These are phyloP conservation scores for Candida insectorum DNA, from an alignment of 805 yeast genomes.

Conservation along the genomic window DNA sequence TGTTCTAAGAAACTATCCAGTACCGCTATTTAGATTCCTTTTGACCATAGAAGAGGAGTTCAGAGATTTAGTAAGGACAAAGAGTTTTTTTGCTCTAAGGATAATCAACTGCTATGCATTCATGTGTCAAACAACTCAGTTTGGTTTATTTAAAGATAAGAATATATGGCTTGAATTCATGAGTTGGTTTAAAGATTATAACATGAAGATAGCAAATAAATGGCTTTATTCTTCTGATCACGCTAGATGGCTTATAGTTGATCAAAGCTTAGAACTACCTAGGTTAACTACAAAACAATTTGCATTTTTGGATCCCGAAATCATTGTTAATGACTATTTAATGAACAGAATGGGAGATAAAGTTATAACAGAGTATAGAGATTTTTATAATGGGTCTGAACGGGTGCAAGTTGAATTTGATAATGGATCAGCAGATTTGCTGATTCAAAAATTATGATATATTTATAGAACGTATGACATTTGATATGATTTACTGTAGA, in stretches of 20 bases:
- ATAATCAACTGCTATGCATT: conserved; percentile 20
- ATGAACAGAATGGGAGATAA: no score
- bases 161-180: conserved; percentile 28
- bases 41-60: conserved; percentile 13
- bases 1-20: conserved; percentile 8
- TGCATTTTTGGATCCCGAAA: conserved; percentile 4
- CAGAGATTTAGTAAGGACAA: conserved; percentile 15
- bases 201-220: conserved; percentile 1
- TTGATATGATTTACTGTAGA: no score
- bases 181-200: conserved; percentile 14
- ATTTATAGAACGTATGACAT: no score
- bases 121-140: conserved; percentile 10
- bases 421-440: no score
- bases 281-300: conserved; percentile 5
- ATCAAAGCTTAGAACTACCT: neutral
- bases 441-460: no score
- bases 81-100: conserved; percentile 23
- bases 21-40: conserved; percentile 30
- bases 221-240: conserved; percentile 9
- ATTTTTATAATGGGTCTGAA: no score
- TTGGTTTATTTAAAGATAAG: conserved; percentile 15
- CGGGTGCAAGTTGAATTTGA: no score
- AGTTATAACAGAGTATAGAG: no score
- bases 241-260: neutral
- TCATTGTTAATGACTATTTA: conserved; percentile 2